Evolutionary conservation across 805 yeast species (phyloP).

Genomic region (Jamesozyma rosinii): DNA sequence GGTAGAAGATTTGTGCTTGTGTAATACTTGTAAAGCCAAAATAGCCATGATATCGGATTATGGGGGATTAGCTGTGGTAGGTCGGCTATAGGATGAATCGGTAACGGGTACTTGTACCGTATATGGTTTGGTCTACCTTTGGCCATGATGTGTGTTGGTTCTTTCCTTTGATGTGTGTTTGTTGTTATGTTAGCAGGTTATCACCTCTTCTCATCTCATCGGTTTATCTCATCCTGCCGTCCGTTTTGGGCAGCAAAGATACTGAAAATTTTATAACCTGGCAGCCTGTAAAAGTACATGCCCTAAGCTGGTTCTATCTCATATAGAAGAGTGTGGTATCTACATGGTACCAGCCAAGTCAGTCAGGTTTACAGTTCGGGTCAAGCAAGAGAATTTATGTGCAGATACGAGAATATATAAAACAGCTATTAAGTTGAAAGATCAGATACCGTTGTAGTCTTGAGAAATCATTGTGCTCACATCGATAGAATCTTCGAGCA

Average conservation of each 20-base stretch:
- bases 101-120: conserved; percentile 47
- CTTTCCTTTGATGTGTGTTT: no score
- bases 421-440: not conserved
- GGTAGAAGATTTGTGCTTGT: conserved; percentile 13
- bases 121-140: conserved; percentile 24
- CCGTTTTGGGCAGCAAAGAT: no score
- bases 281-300: no score
- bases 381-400: no score
- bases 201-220: not conserved
- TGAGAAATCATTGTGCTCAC: conserved; percentile 69
- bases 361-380: no score
- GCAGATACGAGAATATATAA: no score
- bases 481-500: conserved; percentile 41
- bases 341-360: no score
- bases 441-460: conserved; percentile 98
- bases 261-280: no score
- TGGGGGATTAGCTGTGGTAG: conserved; percentile 50
- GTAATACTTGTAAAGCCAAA: conserved; percentile 34
- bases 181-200: not conserved
- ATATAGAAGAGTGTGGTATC: no score
- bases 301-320: no score
- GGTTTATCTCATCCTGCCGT: not conserved
- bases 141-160: conserved; percentile 22
- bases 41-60: conserved; percentile 59
- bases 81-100: conserved; percentile 38